Conservation (phyloP, 306 rosid species). For the Canavalia gladiata region DNA sequence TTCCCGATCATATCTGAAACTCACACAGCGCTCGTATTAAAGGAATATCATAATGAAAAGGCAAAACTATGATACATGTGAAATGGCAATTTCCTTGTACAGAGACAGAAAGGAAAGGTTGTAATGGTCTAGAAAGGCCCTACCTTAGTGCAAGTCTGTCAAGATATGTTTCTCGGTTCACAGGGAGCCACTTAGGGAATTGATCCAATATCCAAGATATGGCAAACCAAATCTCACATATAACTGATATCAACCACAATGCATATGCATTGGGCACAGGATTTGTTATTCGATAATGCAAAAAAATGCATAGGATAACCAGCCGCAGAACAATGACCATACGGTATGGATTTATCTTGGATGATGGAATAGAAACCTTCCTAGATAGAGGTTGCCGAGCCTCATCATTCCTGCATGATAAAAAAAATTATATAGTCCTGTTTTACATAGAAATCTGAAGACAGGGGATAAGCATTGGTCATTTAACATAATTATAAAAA, state of each 20-base stretch:
- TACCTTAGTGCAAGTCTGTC: slow-evolving; percentile 90
- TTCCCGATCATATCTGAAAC: slow-evolving; percentile 85
- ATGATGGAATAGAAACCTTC: slow-evolving; percentile 93
- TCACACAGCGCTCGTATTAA: slow-evolving; percentile 26
- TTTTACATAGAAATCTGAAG: slow-evolving; percentile 20
- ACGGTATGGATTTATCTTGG: slow-evolving; percentile 87
- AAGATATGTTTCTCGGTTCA: slow-evolving; percentile 92
- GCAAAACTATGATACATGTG: slow-evolving; percentile 2
- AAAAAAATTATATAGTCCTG: slow-evolving; percentile 26
- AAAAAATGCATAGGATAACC: slow-evolving; percentile 72
- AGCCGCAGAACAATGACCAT: slow-evolving; percentile 93
- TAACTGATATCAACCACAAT: slow-evolving; percentile 86
- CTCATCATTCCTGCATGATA: slow-evolving; percentile 78
- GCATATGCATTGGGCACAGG: slow-evolving; percentile 89
- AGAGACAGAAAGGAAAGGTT: slow-evolving; percentile 1
- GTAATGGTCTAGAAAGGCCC: slow-evolving; percentile 12
- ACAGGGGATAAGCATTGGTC: slow-evolving; percentile 1
- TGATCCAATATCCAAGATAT: slow-evolving; percentile 95
- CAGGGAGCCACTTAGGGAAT: slow-evolving; percentile 90
- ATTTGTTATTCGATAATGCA: slow-evolving; percentile 89
- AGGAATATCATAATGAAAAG: slow-evolving; percentile 33
- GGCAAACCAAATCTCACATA: slow-evolving; percentile 96
- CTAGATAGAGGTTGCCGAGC: slow-evolving; percentile 93
- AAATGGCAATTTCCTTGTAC: slow-evolving; percentile 24
- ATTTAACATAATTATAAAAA: not conserved